A percentile compares a stretch with the other conserved stretches of the same genome.
phyloP scores from a whole-genome alignment of 2,329 filamentous ascomycete species.

The Microsporum audouinii region DNA sequence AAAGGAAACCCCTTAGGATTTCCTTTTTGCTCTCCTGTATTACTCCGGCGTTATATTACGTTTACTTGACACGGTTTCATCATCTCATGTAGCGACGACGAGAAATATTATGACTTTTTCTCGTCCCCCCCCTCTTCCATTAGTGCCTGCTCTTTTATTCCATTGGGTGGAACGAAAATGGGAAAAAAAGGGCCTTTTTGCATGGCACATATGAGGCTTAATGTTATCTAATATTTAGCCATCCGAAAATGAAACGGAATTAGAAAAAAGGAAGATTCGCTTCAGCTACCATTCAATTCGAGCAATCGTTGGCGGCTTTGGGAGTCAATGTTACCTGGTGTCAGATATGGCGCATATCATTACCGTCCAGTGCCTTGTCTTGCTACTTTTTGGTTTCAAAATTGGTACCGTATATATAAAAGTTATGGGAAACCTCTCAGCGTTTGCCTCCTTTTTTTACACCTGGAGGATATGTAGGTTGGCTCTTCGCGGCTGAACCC shows the following conservation, averaged over 20 bases:
- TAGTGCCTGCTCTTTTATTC: background rate
- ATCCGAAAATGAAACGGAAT: slow-evolving; percentile 2
- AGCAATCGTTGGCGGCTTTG: background rate
- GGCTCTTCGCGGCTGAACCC: slow-evolving; percentile 16
- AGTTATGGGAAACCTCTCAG: background rate
- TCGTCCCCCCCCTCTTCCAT: background rate
- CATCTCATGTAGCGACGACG: slow-evolving; percentile 5
- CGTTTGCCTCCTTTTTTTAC: background rate
- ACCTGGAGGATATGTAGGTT: slow-evolving; percentile 4
- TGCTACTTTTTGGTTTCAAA: background rate
- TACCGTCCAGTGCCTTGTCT: background rate
- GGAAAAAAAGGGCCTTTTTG: background rate
- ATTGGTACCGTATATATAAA: background rate
- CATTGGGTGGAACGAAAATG: background rate
- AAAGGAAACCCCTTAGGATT: slow-evolving; percentile 28
- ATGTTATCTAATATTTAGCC: slow-evolving; percentile 2
- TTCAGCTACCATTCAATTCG: background rate
- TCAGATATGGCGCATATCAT: background rate
- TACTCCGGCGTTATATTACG: slow-evolving; percentile 20
- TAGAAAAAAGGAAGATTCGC: background rate
- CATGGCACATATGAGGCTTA: slow-evolving; percentile 1
- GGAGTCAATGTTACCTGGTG: background rate
- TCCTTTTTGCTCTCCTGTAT: slow-evolving; percentile 19
- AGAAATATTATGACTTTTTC: slow-evolving; percentile 2
- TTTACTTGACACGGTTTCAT: slow-evolving; percentile 6